These are phyloP conservation scores for Ascochyta viciae-villosae DNA, from an alignment of 2,329 filamentous ascomycete genomes.

Conservation along the genomic window DNA sequence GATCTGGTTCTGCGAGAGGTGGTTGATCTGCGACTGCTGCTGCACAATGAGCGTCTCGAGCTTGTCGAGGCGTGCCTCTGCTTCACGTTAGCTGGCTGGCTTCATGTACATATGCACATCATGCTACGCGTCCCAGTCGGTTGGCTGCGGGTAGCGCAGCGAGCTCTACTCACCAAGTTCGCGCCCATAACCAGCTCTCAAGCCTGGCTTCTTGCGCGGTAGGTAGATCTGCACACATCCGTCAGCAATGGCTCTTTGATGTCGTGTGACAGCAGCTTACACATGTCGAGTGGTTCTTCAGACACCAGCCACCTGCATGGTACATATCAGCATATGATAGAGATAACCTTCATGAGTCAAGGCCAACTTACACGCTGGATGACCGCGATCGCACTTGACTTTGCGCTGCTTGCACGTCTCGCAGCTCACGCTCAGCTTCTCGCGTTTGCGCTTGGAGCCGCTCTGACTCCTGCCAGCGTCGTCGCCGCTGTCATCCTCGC, in stretches of 20 bases:
- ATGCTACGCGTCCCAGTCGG: conserved; percentile 14
- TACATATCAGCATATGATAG: conserved; percentile 1
- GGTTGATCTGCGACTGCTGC: conserved; percentile 56
- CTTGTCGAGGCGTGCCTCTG: conserved; percentile 46
- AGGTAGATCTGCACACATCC: conserved; percentile 60
- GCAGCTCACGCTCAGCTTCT: conserved; percentile 61
- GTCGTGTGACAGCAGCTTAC: conserved; percentile 37
- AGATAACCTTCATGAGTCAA: too few species aligned
- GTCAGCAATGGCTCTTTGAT: not conserved
- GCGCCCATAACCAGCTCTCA: conserved; percentile 65
- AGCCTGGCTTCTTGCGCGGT: conserved; percentile 73
- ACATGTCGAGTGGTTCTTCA: conserved; percentile 70
- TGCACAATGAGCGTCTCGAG: conserved; percentile 54
- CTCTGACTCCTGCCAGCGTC: conserved; percentile 47
- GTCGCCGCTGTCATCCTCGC: conserved; percentile 51
- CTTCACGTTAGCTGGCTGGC: conserved; percentile 23
- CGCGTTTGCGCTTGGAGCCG: conserved; percentile 57
- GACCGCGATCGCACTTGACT: conserved; percentile 72
- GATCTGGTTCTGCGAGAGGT: conserved; percentile 46
- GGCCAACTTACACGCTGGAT: conserved; percentile 66
- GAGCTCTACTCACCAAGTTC: conserved; percentile 54
- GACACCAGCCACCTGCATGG: conserved; percentile 65
- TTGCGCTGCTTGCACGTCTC: conserved; percentile 81
- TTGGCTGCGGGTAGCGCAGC: not conserved
- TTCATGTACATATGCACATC: not conserved